Conservation (phyloP, 257 asterid genomes). For the Solanum paucissectum region DNA sequence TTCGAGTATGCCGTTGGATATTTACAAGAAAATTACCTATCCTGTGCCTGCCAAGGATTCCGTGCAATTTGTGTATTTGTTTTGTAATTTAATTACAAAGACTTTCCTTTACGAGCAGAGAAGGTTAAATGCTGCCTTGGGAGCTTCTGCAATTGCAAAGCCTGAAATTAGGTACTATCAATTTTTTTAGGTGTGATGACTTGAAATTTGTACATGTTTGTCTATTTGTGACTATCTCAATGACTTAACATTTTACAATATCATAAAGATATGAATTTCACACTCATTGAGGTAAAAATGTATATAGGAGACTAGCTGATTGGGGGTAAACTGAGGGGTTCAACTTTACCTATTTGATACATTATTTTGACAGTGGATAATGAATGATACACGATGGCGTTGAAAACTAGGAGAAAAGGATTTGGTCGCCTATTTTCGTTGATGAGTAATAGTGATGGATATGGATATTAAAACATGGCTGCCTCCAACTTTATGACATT, state of each 20-base stretch:
- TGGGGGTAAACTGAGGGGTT: neutral
- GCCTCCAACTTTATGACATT: neutral
- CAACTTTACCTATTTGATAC: neutral
- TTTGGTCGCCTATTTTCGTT: neutral
- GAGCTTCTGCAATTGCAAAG: constrained; percentile 14
- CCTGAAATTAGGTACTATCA: constrained; percentile 22
- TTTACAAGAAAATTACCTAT: constrained; percentile 61
- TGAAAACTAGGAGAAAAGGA: neutral
- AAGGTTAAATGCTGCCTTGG: constrained; percentile 28
- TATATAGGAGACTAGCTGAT: neutral
- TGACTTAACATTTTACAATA: neutral
- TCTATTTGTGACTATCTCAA: neutral
- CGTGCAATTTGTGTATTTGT: constrained; percentile 74
- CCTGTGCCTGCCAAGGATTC: constrained; percentile 94
- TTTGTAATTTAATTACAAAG: constrained; percentile 92
- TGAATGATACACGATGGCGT: neutral
- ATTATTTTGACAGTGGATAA: neutral
- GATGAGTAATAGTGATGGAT: neutral
- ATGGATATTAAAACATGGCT: neutral
- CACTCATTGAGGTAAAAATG: too few species aligned
- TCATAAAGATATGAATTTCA: neutral
- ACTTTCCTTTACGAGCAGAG: constrained; percentile 68
- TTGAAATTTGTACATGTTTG: neutral
- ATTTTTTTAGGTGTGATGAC: neutral
- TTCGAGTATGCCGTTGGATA: constrained; percentile 83